Percentiles rank a stretch among this genome's conserved stretches.
Conservation (phyloP, 1,139 yeast genomes). For the Pneumocystis wakefieldiae region DNA sequence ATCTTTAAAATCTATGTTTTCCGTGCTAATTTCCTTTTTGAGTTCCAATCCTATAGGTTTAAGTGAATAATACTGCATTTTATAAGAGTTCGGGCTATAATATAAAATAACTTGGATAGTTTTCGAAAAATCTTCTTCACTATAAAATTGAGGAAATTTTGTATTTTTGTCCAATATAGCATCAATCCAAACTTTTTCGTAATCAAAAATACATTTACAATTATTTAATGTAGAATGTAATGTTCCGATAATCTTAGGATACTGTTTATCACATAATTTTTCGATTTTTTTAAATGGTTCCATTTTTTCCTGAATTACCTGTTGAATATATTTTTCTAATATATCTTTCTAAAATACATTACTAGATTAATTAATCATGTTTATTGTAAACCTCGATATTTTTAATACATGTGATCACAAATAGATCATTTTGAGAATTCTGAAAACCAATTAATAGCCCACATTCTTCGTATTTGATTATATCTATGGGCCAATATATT, state of each 20-base stretch:
- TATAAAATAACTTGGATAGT: conserved; percentile 38
- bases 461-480: conserved; percentile 6
- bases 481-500: conserved; percentile 18
- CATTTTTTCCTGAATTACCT: conserved; percentile 6
- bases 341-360: conserved; percentile 5
- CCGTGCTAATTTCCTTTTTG: conserved; percentile 24
- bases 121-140: conserved; percentile 9
- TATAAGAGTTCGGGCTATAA: conserved; percentile 57
- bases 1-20: conserved; percentile 21
- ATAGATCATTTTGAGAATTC: conserved; percentile 15
- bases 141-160: conserved; percentile 9
- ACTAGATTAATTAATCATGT: background rate
- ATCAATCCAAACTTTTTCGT: conserved; percentile 5
- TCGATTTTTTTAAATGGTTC: conserved; percentile 6
- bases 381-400: conserved; percentile 3
- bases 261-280: conserved; percentile 5
- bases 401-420: conserved; percentile 13
- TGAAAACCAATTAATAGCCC: conserved; percentile 16
- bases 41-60: conserved; percentile 57
- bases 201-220: conserved; percentile 2
- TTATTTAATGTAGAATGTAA: background rate
- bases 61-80: conserved; percentile 67
- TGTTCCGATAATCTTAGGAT: conserved; percentile 11
- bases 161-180: conserved; percentile 1
- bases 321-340: conserved; percentile 6